Base-by-base conservation (phyloP, 2,329 filamentous ascomycete genomes). In the Davidsoniella eucalypti region DNA sequence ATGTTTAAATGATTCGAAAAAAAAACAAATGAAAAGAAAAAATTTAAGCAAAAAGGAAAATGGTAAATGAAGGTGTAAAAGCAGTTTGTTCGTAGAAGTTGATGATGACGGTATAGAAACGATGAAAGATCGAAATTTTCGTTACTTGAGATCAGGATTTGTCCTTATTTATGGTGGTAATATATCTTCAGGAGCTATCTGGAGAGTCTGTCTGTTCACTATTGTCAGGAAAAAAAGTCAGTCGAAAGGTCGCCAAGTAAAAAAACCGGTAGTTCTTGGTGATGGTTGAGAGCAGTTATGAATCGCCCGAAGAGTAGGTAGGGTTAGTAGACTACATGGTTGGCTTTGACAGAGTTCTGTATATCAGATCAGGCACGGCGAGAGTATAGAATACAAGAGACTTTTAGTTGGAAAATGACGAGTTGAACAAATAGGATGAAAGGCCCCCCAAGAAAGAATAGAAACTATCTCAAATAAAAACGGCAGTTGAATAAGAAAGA, bases 161-260 rank as follows among this genome's bases (percentile, higher is more conserved):
- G 10, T 29, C 26, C 26, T 2, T 29, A 8, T 43, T 14, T 16
- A 43, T 21, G 17, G 26, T 14, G 40, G 40, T 25, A 12, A 18
- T 18, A n/a, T 21, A 12, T 18, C n/a, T 43, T 18, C 40, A 25
- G 18, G 40, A 18, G 40, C 12, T 29, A 10, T 29, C 26, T 25
- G 40, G 40, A 25, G 18, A 21, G 40, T 43, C 25, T 18, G 21
- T 23, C 40, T 21, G 33, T 23, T 43, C 17, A 50, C 47, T 44
- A 44, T 39, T 25, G 39, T 18, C 38, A 40, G 33, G 44, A 50
- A 26, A 18, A 48, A 48, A 40, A 23, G 46, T 48, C 46, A 48
- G 46, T 48, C 46, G 46, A 29, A 25, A 25, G 18, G 46, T 40
- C 36, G 46, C 46, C 33, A 41, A 40, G 12, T 21, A 10, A 40